Evolutionary conservation across 805 yeast species (phyloP).

Genomic region (Teunomyces cretensis): DNA sequence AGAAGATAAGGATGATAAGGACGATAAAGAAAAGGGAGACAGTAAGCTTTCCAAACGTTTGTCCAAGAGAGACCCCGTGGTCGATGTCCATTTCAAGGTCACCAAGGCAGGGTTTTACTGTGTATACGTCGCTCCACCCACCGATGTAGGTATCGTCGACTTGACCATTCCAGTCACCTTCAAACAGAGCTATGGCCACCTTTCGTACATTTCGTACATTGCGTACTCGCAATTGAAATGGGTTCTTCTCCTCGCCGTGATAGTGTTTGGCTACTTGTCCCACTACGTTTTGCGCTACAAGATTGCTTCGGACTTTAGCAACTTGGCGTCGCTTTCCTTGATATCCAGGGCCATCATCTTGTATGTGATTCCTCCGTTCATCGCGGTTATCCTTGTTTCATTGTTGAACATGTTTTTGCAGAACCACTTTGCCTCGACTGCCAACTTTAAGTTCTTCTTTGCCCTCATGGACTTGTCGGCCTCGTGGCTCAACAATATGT

Average conservation of each 20-base stretch:
- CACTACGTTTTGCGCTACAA: constrained; percentile 23
- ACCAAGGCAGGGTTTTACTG: constrained; percentile 29
- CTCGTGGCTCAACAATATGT: constrained; percentile 8
- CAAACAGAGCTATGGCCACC: constrained; percentile 25
- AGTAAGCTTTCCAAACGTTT: background rate
- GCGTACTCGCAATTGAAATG: constrained; percentile 16
- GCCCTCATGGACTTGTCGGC: background rate
- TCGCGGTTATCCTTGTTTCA: constrained; percentile 2
- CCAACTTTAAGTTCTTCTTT: background rate
- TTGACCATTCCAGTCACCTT: constrained; percentile 19
- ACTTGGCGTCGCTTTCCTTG: constrained; percentile 26
- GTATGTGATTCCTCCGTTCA: constrained; percentile 22
- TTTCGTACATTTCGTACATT: constrained; percentile 16
- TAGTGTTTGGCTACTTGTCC: constrained; percentile 20
- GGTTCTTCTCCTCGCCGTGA: constrained; percentile 14
- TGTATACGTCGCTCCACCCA: constrained; percentile 27
- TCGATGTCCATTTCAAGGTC: constrained; percentile 14
- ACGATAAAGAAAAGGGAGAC: constrained; percentile 9
- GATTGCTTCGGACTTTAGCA: constrained; percentile 26
- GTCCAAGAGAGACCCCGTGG: background rate
- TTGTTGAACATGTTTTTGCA: constrained; percentile 4
- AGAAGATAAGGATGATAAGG: constrained; percentile 2
- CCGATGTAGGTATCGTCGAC: constrained; percentile 9
- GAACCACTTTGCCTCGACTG: constrained; percentile 14
- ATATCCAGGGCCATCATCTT: constrained; percentile 29